These are phyloP conservation scores for Microsporum ferrugineum DNA, from an alignment of 2,329 filamentous ascomycete species.

Conservation along the genomic window DNA sequence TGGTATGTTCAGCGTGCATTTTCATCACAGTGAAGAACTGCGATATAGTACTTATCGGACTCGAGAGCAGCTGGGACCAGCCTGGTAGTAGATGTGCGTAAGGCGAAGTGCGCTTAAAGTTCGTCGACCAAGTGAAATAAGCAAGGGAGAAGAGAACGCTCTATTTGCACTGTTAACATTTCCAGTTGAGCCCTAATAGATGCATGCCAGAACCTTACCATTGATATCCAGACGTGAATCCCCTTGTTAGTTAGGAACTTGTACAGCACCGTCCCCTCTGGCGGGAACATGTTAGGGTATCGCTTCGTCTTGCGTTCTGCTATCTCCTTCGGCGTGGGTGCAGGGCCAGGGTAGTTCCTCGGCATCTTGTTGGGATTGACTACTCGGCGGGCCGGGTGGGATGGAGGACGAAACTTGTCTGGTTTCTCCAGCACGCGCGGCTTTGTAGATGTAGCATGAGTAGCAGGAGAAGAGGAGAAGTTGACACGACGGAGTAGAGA, in stretches of 20 bases:
- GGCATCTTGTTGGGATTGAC: conserved; percentile 41
- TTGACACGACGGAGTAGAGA: conserved; percentile 17
- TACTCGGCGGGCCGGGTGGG: conserved; percentile 62
- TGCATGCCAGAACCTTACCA: conserved; percentile 46
- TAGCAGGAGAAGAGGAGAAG: conserved; percentile 16
- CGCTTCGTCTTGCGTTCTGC: conserved; percentile 55
- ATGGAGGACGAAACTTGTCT: conserved; percentile 80
- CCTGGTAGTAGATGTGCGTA: conserved; percentile 69
- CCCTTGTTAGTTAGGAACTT: conserved; percentile 69
- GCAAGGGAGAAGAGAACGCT: conserved; percentile 60
- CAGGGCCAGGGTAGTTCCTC: conserved; percentile 60
- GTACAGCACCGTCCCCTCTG: conserved; percentile 67
- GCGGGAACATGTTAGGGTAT: conserved; percentile 84
- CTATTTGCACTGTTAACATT: conserved; percentile 26
- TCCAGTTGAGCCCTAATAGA: neutral
- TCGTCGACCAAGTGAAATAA: conserved; percentile 59
- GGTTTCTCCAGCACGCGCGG: conserved; percentile 66
- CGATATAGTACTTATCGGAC: conserved; percentile 56
- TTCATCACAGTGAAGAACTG: conserved; percentile 61
- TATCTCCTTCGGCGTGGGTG: conserved; percentile 54
- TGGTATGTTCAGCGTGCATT: conserved; percentile 63
- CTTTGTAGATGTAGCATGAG: neutral
- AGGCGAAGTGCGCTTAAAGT: conserved; percentile 68
- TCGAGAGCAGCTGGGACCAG: conserved; percentile 53
- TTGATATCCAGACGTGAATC: conserved; percentile 71